Evolutionary conservation across 768 basidiomycete species (phyloP).

Genomic region (Boletus huronensis): DNA sequence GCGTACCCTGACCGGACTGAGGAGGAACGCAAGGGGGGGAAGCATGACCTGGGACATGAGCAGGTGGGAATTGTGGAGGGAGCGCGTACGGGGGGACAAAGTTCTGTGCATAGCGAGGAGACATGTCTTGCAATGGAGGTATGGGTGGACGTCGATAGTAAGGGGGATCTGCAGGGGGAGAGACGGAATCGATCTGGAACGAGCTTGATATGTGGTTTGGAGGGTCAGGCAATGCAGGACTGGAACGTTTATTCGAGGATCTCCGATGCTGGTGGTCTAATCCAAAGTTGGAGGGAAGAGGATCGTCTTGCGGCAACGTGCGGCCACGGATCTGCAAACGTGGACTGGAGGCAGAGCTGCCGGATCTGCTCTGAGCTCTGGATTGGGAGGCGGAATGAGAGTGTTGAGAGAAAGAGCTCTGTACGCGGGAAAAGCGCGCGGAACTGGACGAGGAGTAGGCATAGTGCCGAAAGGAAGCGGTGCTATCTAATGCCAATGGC

Average conservation of each 20-base stretch:
- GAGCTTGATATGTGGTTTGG: constrained; percentile 10
- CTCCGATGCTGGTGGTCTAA: constrained; percentile 18
- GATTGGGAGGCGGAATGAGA: constrained; percentile 43
- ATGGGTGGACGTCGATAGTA: constrained; percentile 18
- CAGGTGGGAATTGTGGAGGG: constrained; percentile 11
- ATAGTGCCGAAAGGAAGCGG: constrained; percentile 28
- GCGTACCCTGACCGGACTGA: constrained; percentile 29
- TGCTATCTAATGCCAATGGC: constrained; percentile 26
- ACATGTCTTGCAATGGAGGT: constrained; percentile 25
- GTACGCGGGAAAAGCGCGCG: constrained; percentile 32
- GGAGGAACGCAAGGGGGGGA: constrained; percentile 25
- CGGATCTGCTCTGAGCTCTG: constrained; percentile 41
- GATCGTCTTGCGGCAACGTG: constrained; percentile 42
- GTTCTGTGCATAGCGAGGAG: constrained; percentile 15
- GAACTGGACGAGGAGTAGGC: constrained; percentile 32
- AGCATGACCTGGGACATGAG: constrained; percentile 22
- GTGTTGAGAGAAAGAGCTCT: constrained; percentile 32
- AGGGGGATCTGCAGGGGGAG: constrained; percentile 9
- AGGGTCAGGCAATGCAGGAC: constrained; percentile 19
- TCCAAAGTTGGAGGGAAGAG: constrained; percentile 18
- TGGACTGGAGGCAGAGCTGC: constrained; percentile 51
- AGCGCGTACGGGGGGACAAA: constrained; percentile 17
- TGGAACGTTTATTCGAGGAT: constrained; percentile 16
- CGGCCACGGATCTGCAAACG: constrained; percentile 37
- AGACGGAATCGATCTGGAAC: constrained; percentile 11